A percentile compares a stretch with the other conserved stretches of the same genome.
Conservation (phyloP, 2,329 filamentous ascomycete genomes). For the Annulohypoxylon truncatum region DNA sequence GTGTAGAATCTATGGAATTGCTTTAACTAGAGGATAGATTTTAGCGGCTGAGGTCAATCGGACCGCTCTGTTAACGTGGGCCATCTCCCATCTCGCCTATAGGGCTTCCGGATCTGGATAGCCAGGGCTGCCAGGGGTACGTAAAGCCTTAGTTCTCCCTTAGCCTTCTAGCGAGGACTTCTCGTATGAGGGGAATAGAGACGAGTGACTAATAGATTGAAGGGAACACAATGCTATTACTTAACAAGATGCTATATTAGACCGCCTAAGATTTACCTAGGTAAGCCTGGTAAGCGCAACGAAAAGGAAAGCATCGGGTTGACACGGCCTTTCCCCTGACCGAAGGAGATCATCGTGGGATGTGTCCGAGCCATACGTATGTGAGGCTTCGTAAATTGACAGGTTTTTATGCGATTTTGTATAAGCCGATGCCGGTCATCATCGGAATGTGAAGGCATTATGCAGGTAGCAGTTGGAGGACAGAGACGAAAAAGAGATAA, state of each 20-base stretch:
- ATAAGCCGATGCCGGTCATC: conserved; percentile 20
- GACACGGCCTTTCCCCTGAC: conserved; percentile 24
- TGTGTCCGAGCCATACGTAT: not conserved
- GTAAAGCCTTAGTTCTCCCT: not conserved
- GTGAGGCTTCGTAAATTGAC: not conserved
- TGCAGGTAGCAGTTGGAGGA: not conserved
- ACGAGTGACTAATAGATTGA: conserved; percentile 18
- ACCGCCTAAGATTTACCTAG: not conserved
- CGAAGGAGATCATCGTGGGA: conserved; percentile 10
- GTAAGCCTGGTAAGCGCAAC: conserved; percentile 2
- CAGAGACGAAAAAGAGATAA: not conserved
- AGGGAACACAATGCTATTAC: conserved; percentile 17
- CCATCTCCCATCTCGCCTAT: conserved; percentile 8
- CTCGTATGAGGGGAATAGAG: not conserved
- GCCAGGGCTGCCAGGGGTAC: no score
- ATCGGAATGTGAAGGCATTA: conserved; percentile 9
- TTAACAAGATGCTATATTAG: conserved; percentile 22
- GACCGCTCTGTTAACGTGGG: conserved; percentile 9
- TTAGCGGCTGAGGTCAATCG: conserved; percentile 16
- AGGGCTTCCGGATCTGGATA: conserved; percentile 16
- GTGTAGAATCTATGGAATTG: no score
- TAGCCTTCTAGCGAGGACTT: not conserved
- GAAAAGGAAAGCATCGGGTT: conserved; percentile 33
- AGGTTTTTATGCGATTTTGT: conserved; percentile 10
- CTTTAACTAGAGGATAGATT: not conserved